phyloP scores from a whole-genome alignment of 2,329 filamentous ascomycete species.

The Aspergillus carbonarius region DNA sequence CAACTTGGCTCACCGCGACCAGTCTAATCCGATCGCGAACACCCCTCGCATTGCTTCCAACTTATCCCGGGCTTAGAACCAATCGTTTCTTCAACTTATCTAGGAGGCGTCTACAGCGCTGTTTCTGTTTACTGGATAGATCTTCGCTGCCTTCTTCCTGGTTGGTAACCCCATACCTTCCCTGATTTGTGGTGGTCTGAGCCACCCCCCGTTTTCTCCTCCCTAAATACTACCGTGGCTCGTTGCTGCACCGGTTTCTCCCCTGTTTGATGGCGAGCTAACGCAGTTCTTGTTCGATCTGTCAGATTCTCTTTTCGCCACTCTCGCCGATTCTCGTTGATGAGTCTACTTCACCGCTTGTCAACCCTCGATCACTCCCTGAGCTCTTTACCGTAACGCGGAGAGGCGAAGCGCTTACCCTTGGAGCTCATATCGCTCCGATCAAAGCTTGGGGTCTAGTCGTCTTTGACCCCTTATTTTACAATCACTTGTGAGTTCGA shows the following conservation, averaged over 20 bases:
- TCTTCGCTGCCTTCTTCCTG: neutral
- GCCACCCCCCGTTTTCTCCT: neutral
- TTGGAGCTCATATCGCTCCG: neutral
- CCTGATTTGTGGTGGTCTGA: conserved; percentile 6
- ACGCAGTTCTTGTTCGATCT: neutral
- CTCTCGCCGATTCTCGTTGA: neutral
- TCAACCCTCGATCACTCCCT: neutral
- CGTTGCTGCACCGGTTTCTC: neutral
- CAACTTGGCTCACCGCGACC: conserved; percentile 8
- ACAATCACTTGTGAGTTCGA: conserved; percentile 4
- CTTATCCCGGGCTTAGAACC: neutral
- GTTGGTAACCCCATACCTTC: neutral
- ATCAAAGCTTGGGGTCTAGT: neutral
- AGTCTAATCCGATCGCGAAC: conserved; percentile 6
- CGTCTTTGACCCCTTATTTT: neutral
- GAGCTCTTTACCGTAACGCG: neutral
- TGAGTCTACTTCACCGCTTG: conserved; percentile 3
- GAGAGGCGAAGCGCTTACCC: neutral
- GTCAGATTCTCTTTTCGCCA: neutral
- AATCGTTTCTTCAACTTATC: neutral
- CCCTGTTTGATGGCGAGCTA: neutral
- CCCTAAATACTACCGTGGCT: neutral
- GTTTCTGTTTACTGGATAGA: neutral
- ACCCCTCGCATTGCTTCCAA: conserved; percentile 12
- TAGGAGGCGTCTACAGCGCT: neutral